These are phyloP conservation scores for Thinopyrum elongatum DNA, from an alignment of 176 grass and related monocot genomes.

Conservation along the genomic window DNA sequence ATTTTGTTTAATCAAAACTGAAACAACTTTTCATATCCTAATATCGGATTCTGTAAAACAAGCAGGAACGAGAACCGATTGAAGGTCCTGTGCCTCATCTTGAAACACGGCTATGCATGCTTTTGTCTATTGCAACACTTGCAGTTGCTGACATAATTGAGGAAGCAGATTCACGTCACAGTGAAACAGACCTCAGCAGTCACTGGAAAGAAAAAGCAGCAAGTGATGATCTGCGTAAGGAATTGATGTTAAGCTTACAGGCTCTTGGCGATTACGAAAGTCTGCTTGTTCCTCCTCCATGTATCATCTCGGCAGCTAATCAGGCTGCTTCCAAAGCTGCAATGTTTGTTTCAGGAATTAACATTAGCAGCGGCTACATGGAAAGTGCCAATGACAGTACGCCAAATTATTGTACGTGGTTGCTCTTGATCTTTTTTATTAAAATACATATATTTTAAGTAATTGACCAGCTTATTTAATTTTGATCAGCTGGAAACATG, in stretches of 20 bases:
- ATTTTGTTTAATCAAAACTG: not conserved
- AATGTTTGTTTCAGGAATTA: slow-evolving; percentile 65
- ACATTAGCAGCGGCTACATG: slow-evolving; percentile 52
- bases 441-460: slow-evolving; percentile 17
- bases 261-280: slow-evolving; percentile 78
- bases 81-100: slow-evolving; percentile 92
- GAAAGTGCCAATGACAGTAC: slow-evolving; percentile 55
- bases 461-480: slow-evolving; percentile 1
- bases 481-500: slow-evolving; percentile 88
- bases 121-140: slow-evolving; percentile 82
- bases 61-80: slow-evolving; percentile 85
- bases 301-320: slow-evolving; percentile 69
- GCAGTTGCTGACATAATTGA: slow-evolving; percentile 77
- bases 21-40: slow-evolving; percentile 27
- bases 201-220: slow-evolving; percentile 40
- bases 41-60: slow-evolving; percentile 32
- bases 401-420: slow-evolving; percentile 58
- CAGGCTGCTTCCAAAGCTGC: slow-evolving; percentile 81
- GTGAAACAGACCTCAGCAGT: slow-evolving; percentile 39
- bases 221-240: slow-evolving; percentile 40
- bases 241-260: slow-evolving; percentile 79
- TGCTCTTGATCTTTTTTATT: slow-evolving; percentile 29
- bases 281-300: slow-evolving; percentile 83
- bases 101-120: slow-evolving; percentile 83
- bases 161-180: slow-evolving; percentile 50